Percentiles rank a stretch among this genome's conserved stretches.
Evolutionary conservation across 1,284 basidiomycete genomes (phyloP).

Genomic region (Hypsizygus ulmarius): DNA sequence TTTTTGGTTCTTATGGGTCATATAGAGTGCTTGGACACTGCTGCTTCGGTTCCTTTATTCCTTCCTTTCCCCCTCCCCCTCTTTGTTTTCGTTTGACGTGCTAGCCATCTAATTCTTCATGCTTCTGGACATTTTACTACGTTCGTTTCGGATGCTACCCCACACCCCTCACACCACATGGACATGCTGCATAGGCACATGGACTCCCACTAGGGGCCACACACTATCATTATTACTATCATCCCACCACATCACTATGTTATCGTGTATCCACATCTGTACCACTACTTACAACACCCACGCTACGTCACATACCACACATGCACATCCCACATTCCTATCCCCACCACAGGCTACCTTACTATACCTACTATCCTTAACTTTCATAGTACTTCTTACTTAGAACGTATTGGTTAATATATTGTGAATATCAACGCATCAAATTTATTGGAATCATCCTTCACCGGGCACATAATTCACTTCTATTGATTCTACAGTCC

Average conservation of each 20-base stretch:
- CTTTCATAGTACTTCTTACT: background rate
- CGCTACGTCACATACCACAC: slow-evolving; percentile 4
- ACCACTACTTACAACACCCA: background rate
- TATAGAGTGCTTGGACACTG: slow-evolving; percentile 12
- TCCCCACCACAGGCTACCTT: slow-evolving; percentile 6
- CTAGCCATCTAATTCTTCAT: slow-evolving; percentile 20
- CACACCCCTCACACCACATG: background rate
- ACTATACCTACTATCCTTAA: slow-evolving; percentile 17
- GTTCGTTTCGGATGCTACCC: slow-evolving; percentile 1
- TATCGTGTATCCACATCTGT: slow-evolving; percentile 15
- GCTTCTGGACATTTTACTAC: slow-evolving; percentile 1
- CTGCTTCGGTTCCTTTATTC: background rate
- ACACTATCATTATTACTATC: slow-evolving; percentile 18
- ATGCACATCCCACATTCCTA: slow-evolving; percentile 15
- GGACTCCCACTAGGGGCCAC: slow-evolving; percentile 1
- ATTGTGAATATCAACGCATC: too few relatives aligned
- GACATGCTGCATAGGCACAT: background rate
- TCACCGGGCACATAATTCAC: too few relatives aligned
- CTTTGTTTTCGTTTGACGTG: slow-evolving; percentile 12
- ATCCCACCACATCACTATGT: slow-evolving; percentile 10
- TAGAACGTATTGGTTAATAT: too few relatives aligned
- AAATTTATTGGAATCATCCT: too few relatives aligned
- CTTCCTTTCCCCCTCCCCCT: background rate
- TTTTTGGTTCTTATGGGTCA: background rate
- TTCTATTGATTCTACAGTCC: background rate